Evolutionary conservation across 805 yeast genomes (phyloP), one percentile per base, ranked within the genome.

Genomic region (Ogataea degrootiae): DNA sequence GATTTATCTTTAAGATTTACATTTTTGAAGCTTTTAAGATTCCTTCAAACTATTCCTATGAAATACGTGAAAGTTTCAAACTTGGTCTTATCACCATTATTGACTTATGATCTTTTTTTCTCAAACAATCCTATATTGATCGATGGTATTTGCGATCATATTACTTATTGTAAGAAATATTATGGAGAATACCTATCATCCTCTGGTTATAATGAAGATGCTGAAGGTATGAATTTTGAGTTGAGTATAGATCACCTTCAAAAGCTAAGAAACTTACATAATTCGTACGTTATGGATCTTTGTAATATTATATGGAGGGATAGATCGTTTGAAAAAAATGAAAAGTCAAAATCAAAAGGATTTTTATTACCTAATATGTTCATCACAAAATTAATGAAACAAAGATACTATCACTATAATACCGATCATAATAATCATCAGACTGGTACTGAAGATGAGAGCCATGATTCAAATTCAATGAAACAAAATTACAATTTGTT

Each of bases 261-360:
- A 6, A 36, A 52, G 4, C 51, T 59, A 34, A 69, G 71, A 44
- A 52, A 54, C 9, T 42, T 74, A 5, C 79, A 75, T 42, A 79
- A 79, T 47, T 63, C 79, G 0, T 76, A 73, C 48, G 74, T 80
- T 9, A 74, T 78, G 72, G 86, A 82, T 55, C 57, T 75, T 7
- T 70, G 82, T 50, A 81, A 82, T 48, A 65, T 75, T 14, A 42
- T 76, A 0, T 82, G 86, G 86, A 62, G 84, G 49, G 77, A 79
- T 51, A 71, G 68, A 54, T 77, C 81, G 1, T 73, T 79, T 51
- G 69, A 69, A 23, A 58, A 58, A n/a, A 70, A 55, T 11, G 49
- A 58, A 2, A 59, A 57, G 2, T 56, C 71, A 0, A 60, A 67
- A 6, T 67, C 67, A n/a, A 67, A 62, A 40, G 77, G 74, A 4